These are phyloP conservation scores for Lasiodiplodia hormozganensis DNA, from an alignment of 2,329 filamentous ascomycete genomes.

Conservation along the genomic window DNA sequence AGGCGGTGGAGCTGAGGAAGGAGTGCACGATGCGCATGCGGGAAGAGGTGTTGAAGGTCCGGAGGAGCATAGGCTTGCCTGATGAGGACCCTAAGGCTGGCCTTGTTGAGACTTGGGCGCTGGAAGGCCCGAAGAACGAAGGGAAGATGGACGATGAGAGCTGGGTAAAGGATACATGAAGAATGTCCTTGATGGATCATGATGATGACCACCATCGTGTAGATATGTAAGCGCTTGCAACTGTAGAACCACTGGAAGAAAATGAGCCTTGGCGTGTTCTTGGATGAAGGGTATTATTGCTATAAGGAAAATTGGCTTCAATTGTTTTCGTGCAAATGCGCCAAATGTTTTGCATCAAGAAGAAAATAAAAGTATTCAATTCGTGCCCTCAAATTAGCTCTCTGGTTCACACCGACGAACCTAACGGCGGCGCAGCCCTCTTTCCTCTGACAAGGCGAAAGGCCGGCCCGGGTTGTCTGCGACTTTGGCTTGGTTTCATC, in stretches of 20 bases:
- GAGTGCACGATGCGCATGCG: conserved; percentile 82
- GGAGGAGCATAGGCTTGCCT: conserved; percentile 73
- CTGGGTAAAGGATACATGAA: conserved; percentile 63
- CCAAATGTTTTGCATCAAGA: background rate
- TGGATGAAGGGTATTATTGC: background rate
- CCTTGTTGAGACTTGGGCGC: conserved; percentile 80
- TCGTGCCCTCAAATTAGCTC: conserved; percentile 30
- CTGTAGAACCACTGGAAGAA: background rate
- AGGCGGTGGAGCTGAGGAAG: conserved; percentile 77
- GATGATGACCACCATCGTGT: background rate
- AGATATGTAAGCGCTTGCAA: background rate
- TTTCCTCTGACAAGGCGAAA: background rate
- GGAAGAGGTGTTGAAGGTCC: conserved; percentile 79
- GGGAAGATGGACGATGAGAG: conserved; percentile 68
- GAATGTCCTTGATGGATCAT: background rate
- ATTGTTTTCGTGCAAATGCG: background rate
- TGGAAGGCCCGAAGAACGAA: conserved; percentile 60
- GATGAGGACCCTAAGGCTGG: conserved; percentile 78
- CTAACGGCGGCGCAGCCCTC: background rate
- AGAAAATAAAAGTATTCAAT: background rate
- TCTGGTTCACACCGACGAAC: conserved; percentile 30
- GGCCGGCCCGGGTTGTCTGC: conserved; percentile 27
- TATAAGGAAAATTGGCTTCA: background rate
- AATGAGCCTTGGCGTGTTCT: background rate
- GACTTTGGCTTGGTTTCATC: conserved; percentile 30